Evolutionary conservation across 148 eudicot species (phyloP), one percentile per base, ranked within the genome.

Genomic region (Vaccinium corymbosum): DNA sequence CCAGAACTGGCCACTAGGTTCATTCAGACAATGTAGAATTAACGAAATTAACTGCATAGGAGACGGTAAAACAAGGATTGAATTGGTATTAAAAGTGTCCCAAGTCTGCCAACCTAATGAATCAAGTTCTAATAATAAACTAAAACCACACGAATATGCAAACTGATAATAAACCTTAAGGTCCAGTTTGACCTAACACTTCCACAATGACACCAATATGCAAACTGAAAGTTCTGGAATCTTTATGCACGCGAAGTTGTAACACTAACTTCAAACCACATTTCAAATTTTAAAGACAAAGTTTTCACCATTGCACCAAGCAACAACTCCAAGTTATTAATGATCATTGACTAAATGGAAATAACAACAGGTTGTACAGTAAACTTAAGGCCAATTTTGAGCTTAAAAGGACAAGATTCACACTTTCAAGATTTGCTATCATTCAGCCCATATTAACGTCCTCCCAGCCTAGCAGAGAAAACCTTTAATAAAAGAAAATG

Each of bases 391-490:
- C 13, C 53, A 32, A 52, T 0, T 78, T 6, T 13, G 27, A 35
- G 51, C 52, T 11, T 50, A 77, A 52, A 11, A 35, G 25, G 17
- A 77, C 0, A 6, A 50, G 25, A 22, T 29, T 20, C 48, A 81
- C 14, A 66, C 5, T 15, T 68, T 27, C 15, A 29, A 81, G 62
- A 68, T 70, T 25, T 55, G 48, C 20, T 68, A 50, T 4, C 12
- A 82, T 51, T 64, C 20, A 9, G 42, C 22, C 49, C 51, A 66
- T 66, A 4, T 42, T 81, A 12, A 52, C 17, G 38, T 16, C 49
- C 78, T 22, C n/a, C 64, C 64, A 82, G 72, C 12, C 81, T 50
- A 55, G 25, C 51, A 85, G 42, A 52, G 29, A 66, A 82, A 59
- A 82, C 15, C 2, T 27, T 32, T 7, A 46, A 12, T 20, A 64